Conservation (phyloP, 768 basidiomycete species). For the Calvatia gigantea region DNA sequence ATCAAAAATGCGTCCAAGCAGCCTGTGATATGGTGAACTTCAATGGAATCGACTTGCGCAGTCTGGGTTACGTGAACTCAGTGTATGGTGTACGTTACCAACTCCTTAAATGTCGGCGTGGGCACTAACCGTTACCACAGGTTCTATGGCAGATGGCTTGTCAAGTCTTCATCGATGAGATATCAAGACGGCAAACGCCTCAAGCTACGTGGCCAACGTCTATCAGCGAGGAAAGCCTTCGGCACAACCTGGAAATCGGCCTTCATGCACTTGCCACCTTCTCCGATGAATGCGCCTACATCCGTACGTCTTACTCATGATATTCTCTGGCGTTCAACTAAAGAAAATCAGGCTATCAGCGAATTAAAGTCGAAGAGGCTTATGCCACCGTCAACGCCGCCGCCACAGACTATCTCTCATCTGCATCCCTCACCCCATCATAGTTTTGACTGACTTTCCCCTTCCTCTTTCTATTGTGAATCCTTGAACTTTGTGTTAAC, state of each 20-base stretch:
- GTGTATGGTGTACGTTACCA: slow-evolving; percentile 46
- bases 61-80: slow-evolving; percentile 40
- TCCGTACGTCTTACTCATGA: slow-evolving; percentile 33
- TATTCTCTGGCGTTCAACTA: slow-evolving; percentile 8
- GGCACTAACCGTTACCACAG: slow-evolving; percentile 21
- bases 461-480: slow-evolving; percentile 9
- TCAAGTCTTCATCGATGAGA: slow-evolving; percentile 43
- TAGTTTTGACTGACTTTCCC: slow-evolving; percentile 9
- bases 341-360: slow-evolving; percentile 35
- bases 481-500: too few species aligned
- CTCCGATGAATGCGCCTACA: slow-evolving; percentile 40
- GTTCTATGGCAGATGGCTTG: slow-evolving; percentile 46
- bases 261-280: slow-evolving; percentile 39
- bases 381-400: slow-evolving; percentile 33
- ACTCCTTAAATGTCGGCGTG: slow-evolving; percentile 11
- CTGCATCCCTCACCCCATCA: slow-evolving; percentile 9
- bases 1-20: slow-evolving; percentile 38
- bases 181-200: slow-evolving; percentile 36
- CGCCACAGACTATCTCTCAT: slow-evolving; percentile 8
- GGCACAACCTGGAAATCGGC: slow-evolving; percentile 35
- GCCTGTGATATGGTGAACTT: slow-evolving; percentile 40
- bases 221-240: slow-evolving; percentile 37
- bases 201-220: slow-evolving; percentile 27
- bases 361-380: slow-evolving; percentile 43
- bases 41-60: slow-evolving; percentile 34